Percentiles rank a stretch among this genome's conserved stretches.
Evolutionary conservation across 805 yeast genomes (phyloP).

Genomic region (Myxozyma lipomycoides): DNA sequence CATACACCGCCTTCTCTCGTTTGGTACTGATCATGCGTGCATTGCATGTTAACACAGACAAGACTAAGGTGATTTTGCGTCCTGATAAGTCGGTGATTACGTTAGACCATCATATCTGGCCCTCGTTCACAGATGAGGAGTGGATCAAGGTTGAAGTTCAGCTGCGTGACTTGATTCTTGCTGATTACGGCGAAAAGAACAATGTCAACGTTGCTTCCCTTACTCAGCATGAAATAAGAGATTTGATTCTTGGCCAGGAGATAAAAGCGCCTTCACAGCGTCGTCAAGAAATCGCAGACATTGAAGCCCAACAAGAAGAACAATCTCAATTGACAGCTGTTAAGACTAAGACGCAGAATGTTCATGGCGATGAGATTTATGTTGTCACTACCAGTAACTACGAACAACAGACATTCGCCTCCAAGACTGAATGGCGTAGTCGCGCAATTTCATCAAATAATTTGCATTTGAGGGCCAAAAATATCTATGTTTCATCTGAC

Average conservation of each 20-base stretch:
- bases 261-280: conserved; percentile 83
- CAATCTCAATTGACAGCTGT: conserved; percentile 60
- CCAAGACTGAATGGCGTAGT: conserved; percentile 86
- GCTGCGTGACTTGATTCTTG: conserved; percentile 78
- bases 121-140: conserved; percentile 77
- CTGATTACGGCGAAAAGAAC: conserved; percentile 79
- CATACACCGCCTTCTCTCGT: conserved; percentile 92
- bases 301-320: conserved; percentile 46
- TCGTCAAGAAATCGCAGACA: conserved; percentile 77
- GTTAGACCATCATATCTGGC: conserved; percentile 87
- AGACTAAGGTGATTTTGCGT: conserved; percentile 66
- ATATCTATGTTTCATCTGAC: conserved; percentile 67
- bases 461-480: conserved; percentile 68
- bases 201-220: conserved; percentile 80
- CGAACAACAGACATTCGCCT: conserved; percentile 77
- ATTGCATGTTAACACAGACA: conserved; percentile 69
- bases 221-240: conserved; percentile 91
- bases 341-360: conserved; percentile 79
- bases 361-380: conserved; percentile 93
- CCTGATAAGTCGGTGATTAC: conserved; percentile 71
- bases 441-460: conserved; percentile 76
- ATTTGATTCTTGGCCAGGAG: conserved; percentile 90
- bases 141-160: conserved; percentile 90
- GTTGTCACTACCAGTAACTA: conserved; percentile 88
- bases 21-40: conserved; percentile 79